A percentile compares a stretch with the other conserved stretches of the same genome.
Conservation (phyloP, 192 early-diverging fungal species). For the Coemansia sp. region DNA sequence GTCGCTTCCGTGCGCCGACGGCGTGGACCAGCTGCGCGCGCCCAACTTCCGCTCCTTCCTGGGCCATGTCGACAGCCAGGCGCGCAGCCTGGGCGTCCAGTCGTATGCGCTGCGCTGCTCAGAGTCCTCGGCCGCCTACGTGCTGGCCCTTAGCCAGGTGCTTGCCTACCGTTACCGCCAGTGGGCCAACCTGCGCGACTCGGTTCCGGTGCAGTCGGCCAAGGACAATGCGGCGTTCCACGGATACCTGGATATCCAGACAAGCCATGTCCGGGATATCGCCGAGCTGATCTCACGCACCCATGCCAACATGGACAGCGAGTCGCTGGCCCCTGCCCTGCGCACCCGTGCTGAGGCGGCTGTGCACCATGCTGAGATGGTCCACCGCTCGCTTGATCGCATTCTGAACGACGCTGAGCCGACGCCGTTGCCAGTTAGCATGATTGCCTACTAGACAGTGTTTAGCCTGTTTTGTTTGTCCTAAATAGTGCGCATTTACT, state of each 20-base stretch:
- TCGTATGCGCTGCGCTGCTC: conserved; percentile 60
- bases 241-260: conserved; percentile 60
- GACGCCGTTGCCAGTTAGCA: conserved; percentile 28
- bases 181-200: conserved; percentile 86
- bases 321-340: conserved; percentile 10
- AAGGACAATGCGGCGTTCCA: conserved; percentile 67
- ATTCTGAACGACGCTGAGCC: conserved; percentile 18
- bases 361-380: conserved; percentile 26
- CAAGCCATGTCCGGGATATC: conserved; percentile 55
- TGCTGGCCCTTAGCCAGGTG: conserved; percentile 78
- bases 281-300: conserved; percentile 57
- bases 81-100: conserved; percentile 52
- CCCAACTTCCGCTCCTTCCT: conserved; percentile 77
- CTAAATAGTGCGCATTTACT: no score
- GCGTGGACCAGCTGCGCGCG: conserved; percentile 71
- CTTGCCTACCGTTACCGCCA: conserved; percentile 81
- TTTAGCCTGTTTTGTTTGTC: background rate
- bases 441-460: conserved; percentile 25
- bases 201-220: conserved; percentile 71
- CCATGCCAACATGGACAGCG: conserved; percentile 56
- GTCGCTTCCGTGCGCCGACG: conserved; percentile 69
- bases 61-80: conserved; percentile 57
- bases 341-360: conserved; percentile 13
- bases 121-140: conserved; percentile 63
- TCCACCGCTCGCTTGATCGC: conserved; percentile 33